Evolutionary conservation across 352 stramenopile genomes (phyloP).

Genomic region (Phytophthora fragariae): DNA sequence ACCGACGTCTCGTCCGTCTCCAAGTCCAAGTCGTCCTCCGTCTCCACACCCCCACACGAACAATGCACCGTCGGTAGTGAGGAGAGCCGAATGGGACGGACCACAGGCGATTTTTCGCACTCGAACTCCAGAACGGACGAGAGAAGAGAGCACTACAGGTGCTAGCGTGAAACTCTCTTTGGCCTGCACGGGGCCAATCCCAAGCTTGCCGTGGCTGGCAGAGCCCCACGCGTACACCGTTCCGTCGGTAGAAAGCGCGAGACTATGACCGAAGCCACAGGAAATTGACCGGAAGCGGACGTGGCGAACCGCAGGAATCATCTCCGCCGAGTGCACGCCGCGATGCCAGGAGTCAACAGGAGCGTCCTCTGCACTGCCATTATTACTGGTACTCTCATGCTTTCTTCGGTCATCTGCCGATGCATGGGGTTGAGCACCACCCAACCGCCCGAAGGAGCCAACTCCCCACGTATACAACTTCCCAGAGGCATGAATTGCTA

Average conservation of each 20-base stretch:
- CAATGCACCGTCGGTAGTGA: constrained; percentile 63
- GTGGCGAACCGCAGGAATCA: constrained; percentile 47
- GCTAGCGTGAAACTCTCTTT: constrained; percentile 74
- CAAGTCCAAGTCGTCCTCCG: constrained; percentile 74
- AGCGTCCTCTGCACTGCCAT: constrained; percentile 13
- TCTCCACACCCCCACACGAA: constrained; percentile 83
- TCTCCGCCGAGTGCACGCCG: constrained; percentile 56
- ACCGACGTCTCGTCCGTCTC: constrained; percentile 67
- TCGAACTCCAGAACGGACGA: constrained; percentile 27
- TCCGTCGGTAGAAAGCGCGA: constrained; percentile 68
- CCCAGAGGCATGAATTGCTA: constrained; percentile 71
- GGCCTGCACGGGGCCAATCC: constrained; percentile 50
- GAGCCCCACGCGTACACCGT: constrained; percentile 84
- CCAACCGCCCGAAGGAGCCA: constrained; percentile 71
- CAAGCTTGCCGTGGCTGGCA: constrained; percentile 76
- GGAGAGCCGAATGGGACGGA: constrained; percentile 74
- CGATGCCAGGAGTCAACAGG: constrained; percentile 55
- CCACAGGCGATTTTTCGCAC: constrained; percentile 80
- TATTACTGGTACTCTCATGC: neutral
- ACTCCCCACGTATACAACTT: constrained; percentile 79
- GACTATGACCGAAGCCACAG: constrained; percentile 74
- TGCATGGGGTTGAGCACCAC: constrained; percentile 35
- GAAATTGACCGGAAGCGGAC: constrained; percentile 65
- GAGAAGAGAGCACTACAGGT: constrained; percentile 53
- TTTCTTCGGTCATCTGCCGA: neutral